phyloP scores from a whole-genome alignment of 257 asterid species.

The Nicotiana otophora region DNA sequence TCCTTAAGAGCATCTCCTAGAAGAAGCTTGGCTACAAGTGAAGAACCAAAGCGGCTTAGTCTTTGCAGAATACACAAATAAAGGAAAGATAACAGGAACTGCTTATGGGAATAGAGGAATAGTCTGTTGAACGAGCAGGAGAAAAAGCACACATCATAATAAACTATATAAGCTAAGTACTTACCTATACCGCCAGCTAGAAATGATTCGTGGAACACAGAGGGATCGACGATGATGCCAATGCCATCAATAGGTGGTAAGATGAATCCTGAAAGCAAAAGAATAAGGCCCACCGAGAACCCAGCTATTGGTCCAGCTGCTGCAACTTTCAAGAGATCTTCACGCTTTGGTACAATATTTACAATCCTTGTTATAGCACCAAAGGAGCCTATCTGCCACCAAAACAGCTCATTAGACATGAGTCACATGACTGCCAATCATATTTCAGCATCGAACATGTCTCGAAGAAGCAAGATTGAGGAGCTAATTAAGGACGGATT shows the following conservation, averaged over 20 bases:
- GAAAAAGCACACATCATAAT: background rate
- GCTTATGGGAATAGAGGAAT: background rate
- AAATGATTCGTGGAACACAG: conserved; percentile 87
- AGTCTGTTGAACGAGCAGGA: background rate
- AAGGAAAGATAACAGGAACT: background rate
- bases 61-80: background rate
- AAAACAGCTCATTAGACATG: conserved; percentile 36
- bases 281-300: conserved; percentile 64
- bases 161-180: background rate
- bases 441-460: background rate
- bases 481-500: background rate
- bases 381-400: conserved; percentile 93
- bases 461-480: background rate
- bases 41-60: conserved; percentile 10
- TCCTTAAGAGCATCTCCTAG: conserved; percentile 89
- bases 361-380: conserved; percentile 89
- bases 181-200: conserved; percentile 91
- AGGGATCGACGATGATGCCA: conserved; percentile 71
- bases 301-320: conserved; percentile 98
- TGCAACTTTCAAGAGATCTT: conserved; percentile 87
- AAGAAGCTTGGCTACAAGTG: conserved; percentile 70
- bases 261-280: conserved; percentile 72
- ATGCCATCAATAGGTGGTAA: conserved; percentile 85
- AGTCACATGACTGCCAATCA: background rate
- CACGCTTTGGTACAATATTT: conserved; percentile 72